A percentile compares a stretch with the other conserved stretches of the same genome.
phyloP scores from a whole-genome alignment of 345 rosid genomes.

The Heritiera littoralis region DNA sequence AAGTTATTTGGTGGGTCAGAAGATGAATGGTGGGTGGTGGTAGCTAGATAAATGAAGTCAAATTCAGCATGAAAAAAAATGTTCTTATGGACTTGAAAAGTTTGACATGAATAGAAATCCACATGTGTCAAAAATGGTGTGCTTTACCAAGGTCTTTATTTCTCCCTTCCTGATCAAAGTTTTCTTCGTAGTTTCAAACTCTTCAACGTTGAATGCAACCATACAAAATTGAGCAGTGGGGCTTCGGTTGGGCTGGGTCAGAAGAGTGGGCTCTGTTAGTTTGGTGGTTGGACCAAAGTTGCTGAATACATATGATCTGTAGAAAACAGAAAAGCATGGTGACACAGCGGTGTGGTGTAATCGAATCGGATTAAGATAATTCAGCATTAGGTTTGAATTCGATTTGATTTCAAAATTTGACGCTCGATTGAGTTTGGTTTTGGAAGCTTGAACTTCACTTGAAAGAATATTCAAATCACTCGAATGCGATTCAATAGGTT shows the following conservation, averaged over 20 bases:
- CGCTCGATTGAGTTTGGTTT: too few relatives aligned
- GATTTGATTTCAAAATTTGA: too few relatives aligned
- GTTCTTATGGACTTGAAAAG: neutral
- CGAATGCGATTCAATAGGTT: too few relatives aligned
- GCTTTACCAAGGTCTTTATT: neutral
- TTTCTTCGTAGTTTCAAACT: neutral
- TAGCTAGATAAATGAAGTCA: slow-evolving; percentile 10
- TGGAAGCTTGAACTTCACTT: too few relatives aligned
- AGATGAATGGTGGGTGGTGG: slow-evolving; percentile 14
- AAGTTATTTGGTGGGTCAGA: slow-evolving; percentile 11
- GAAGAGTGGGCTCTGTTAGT: neutral
- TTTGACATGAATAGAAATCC: slow-evolving; percentile 1
- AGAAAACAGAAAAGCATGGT: neutral
- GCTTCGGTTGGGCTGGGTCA: neutral
- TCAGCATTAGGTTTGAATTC: too few relatives aligned
- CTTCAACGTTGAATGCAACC: neutral
- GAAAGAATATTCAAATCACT: too few relatives aligned
- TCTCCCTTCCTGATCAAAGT: neutral
- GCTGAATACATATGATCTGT: neutral
- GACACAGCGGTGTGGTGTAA: too few relatives aligned
- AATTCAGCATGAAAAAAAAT: neutral
- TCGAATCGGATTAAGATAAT: too few relatives aligned
- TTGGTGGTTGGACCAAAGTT: neutral
- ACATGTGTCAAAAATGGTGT: neutral
- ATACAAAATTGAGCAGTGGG: neutral